Evolutionary conservation across 2,329 filamentous ascomycete genomes (phyloP), one percentile per base, ranked within the genome.

Genomic region (Cytospora chrysosperma): DNA sequence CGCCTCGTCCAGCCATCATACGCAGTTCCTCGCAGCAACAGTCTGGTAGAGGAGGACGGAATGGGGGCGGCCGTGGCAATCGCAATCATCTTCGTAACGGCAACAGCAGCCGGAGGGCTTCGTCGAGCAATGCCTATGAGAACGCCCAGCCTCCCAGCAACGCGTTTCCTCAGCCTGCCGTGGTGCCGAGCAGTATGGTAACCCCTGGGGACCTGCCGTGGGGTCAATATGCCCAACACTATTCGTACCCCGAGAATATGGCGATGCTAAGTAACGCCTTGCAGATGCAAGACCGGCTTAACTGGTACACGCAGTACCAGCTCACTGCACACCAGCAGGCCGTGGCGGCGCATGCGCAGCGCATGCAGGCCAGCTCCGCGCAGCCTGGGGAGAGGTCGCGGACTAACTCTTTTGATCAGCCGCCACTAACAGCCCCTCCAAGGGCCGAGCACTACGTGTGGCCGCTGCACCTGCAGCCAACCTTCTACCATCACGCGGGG

Each of bases 321-420:
- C 75, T 73, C 15, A 76, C 77, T 58, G 73, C 75, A 51, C 79
- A 82, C 56, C 77, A 79, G 60, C 77, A 80, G 61, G 75, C 74
- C 26, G 67, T 79, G 62, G 74, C 79, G 62, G 74, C 79, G 64
- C 79, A 77, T 72, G 77, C 75, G 59, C 78, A 76, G 70, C 79
- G 75, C 71, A 75, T 79, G 71, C 77, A 76, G 67, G 73, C 72
- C 58, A 72, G 69, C 63, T 72, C 76, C 60, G 65, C 75, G 47
- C 72, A 76, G 67, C 61, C 72, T 6, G 62, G 78, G 62, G 79
- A 85, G 69, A 76, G 86, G 67, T 83, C 85, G 43, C 81, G 86
- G 65, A 87, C 85, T 8, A 86, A 84, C 70, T 88, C 85, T 15
- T 85, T 88, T 69, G 86, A 89, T 69, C 86, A 83, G 28, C 79